phyloP scores from a whole-genome alignment of 2,329 filamentous ascomycete genomes.

The Cordyceps fumosorosea region DNA sequence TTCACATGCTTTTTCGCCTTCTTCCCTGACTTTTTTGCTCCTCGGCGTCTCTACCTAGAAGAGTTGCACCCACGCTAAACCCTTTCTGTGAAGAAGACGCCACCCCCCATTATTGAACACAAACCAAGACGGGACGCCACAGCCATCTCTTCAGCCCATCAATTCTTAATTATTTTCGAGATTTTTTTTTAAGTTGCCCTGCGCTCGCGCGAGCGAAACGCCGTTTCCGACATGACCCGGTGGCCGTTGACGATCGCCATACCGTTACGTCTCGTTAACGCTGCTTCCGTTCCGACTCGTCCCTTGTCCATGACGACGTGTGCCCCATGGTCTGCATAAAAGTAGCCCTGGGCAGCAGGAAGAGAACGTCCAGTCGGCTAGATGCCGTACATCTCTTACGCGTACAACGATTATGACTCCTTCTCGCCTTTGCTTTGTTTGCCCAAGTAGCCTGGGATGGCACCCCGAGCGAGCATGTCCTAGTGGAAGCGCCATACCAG shows the following conservation, averaged over 20 bases:
- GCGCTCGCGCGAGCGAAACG: background rate
- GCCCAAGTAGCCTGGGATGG: too few relatives aligned
- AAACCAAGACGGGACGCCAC: background rate
- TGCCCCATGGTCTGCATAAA: background rate
- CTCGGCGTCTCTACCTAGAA: background rate
- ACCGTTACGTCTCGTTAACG: background rate
- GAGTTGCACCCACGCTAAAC: background rate
- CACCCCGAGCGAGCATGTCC: background rate
- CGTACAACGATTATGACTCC: background rate
- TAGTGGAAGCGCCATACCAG: background rate
- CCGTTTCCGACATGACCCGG: slow-evolving; percentile 10
- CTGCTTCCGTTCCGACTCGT: background rate
- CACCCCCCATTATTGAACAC: background rate
- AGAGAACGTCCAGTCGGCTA: background rate
- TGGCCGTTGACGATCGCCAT: slow-evolving; percentile 2
- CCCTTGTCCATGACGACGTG: background rate
- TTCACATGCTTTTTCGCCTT: slow-evolving; percentile 3
- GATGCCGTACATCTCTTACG: background rate
- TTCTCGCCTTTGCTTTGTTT: background rate
- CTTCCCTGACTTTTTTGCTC: background rate
- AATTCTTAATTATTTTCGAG: background rate
- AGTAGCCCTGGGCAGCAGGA: background rate
- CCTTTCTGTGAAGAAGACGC: background rate
- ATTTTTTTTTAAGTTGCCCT: background rate
- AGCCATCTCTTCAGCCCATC: background rate